Evolutionary conservation across 2,329 filamentous ascomycete species (phyloP).

Genomic region (Pseudogymnoascus sp.): DNA sequence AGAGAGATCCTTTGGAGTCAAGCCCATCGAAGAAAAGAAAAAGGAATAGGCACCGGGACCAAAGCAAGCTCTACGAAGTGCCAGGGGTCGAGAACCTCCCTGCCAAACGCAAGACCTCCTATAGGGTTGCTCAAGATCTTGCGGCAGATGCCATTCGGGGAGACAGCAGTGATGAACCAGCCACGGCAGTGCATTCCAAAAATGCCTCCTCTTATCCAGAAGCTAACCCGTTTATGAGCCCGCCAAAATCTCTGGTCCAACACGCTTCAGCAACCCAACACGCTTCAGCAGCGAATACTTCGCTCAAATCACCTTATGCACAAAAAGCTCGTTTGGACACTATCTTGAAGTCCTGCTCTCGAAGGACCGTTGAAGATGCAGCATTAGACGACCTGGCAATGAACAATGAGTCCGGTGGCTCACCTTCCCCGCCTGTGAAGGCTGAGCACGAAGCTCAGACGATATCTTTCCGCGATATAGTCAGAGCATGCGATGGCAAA

Average conservation of each 20-base stretch:
- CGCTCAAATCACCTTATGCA: neutral
- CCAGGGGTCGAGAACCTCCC: neutral
- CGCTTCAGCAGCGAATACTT: neutral
- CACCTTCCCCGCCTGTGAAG: neutral
- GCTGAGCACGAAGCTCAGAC: neutral
- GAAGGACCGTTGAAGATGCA: neutral
- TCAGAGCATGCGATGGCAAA: neutral
- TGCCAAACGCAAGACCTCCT: neutral
- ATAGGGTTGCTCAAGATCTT: neutral
- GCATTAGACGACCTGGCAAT: neutral
- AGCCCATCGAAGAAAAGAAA: neutral
- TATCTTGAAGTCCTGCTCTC: neutral
- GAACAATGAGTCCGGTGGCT: neutral
- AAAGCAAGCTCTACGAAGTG: neutral
- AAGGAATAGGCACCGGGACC: neutral
- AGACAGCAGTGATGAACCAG: constrained; percentile 23
- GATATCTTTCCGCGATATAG: neutral
- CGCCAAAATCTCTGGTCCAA: neutral
- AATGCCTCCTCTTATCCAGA: neutral
- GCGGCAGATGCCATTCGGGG: constrained; percentile 20
- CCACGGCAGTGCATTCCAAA: constrained; percentile 16
- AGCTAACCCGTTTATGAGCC: neutral
- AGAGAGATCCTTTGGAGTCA: neutral
- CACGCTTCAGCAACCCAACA: no score
- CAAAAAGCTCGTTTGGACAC: neutral